These are phyloP conservation scores for Heracleum sosnowskyi DNA, from an alignment of 129 eudicot species.

Conservation along the genomic window DNA sequence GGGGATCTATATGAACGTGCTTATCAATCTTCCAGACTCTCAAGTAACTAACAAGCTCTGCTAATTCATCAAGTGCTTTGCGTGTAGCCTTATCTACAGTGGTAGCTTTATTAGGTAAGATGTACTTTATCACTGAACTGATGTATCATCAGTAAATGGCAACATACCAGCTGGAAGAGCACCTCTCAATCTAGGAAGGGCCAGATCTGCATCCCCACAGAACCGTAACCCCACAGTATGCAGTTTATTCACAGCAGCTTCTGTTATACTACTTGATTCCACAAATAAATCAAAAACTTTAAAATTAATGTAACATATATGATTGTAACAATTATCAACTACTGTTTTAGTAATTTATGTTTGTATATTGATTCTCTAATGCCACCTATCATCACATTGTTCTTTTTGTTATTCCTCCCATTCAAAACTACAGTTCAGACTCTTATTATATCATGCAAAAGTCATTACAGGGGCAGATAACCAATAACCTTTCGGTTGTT, in stretches of 20 bases:
- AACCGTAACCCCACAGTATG: constrained; percentile 86
- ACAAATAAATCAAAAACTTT: no score
- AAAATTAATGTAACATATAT: no score
- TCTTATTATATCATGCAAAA: no score
- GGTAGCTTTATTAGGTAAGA: constrained; percentile 11
- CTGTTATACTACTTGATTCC: no score
- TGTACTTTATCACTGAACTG: neutral
- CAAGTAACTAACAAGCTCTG: constrained; percentile 69
- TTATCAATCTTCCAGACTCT: constrained; percentile 70
- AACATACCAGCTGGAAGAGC: constrained; percentile 87
- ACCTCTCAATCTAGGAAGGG: constrained; percentile 87
- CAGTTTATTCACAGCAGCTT: constrained; percentile 76
- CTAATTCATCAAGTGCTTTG: constrained; percentile 86
- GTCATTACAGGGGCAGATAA: no score
- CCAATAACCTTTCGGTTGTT: no score
- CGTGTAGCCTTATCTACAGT: constrained; percentile 65
- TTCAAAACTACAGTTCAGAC: no score
- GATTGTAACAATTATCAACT: no score
- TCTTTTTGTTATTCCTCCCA: no score
- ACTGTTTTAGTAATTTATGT: no score
- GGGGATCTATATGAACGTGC: constrained; percentile 67
- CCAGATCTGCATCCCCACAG: constrained; percentile 82
- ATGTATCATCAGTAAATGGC: constrained; percentile 5
- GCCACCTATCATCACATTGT: no score
- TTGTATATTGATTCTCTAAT: no score